A percentile compares a stretch with the other conserved stretches of the same genome.
phyloP scores from a whole-genome alignment of 306 rosid genomes.

The Casuarina glauca region DNA sequence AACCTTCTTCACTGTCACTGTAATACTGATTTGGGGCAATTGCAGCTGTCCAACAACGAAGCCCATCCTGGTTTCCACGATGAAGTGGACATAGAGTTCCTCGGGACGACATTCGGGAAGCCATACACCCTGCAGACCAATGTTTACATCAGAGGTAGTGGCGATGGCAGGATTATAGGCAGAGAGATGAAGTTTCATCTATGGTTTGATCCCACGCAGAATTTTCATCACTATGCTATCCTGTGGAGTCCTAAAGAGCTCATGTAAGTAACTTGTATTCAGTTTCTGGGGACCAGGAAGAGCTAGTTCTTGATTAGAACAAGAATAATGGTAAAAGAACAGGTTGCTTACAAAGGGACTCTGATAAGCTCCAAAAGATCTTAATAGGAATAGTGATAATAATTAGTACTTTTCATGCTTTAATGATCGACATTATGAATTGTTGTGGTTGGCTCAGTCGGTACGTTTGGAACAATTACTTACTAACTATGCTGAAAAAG shows the following conservation, averaged over 20 bases:
- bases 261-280: slow-evolving; percentile 51
- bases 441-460: too few species aligned
- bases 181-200: slow-evolving; percentile 96
- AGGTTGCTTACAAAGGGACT: too few species aligned
- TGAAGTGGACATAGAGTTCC: slow-evolving; percentile 94
- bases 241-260: slow-evolving; percentile 84
- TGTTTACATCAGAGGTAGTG: slow-evolving; percentile 93
- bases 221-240: slow-evolving; percentile 90
- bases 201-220: slow-evolving; percentile 90
- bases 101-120: slow-evolving; percentile 95
- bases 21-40: neutral
- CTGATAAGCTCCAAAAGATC: too few species aligned
- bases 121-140: slow-evolving; percentile 94
- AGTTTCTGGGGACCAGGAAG: too few species aligned
- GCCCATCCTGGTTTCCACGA: slow-evolving; percentile 97
- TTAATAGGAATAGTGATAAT: too few species aligned
- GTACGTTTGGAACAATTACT: too few species aligned
- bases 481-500: too few species aligned
- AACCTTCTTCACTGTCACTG: too few species aligned
- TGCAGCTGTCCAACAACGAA: slow-evolving; percentile 89
- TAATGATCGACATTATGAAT: too few species aligned
- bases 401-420: too few species aligned
- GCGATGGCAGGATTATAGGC: slow-evolving; percentile 82
- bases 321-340: too few species aligned
- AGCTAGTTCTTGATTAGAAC: too few species aligned